Base-by-base conservation (phyloP, 179 eudicot genomes). In the Drosera spatulata region DNA sequence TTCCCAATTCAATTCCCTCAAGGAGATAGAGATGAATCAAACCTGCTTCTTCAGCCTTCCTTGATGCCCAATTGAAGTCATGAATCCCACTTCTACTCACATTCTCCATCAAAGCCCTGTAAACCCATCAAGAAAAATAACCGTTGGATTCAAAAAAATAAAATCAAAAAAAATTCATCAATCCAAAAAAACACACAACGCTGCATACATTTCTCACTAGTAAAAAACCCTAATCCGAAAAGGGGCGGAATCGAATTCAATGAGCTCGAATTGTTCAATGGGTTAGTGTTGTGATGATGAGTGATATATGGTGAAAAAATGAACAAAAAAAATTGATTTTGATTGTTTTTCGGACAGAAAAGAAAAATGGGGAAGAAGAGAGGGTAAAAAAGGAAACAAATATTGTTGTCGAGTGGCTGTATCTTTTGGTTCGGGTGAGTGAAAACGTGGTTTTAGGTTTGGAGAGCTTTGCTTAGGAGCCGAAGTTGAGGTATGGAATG, bases 31-130 rank as follows among this genome's bases (percentile, higher is more conserved):
- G 3, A 54, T 33, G 9, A 12, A 58, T 15, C 60, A 42, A 39
- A 88, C 99, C 97, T 68, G 91, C 81, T 80, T 94, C 97, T 82
- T 94, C 88, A 5, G 97, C 91, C 72, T 75, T 94, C 79, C 99
- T 89, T 71, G 94, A 87, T 62, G 94, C 97, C 73, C 80, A 73
- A 52, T 85, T 71, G 61, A 69, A 68, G 52, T 83, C 95, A 33
- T 84, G 83, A 39, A 71, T 43, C 56, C 70, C 83, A 60, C 71
- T 77, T 61, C 71, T 63, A 39, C 59, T 50, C 53, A 61, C 59
- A 63, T 73, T 78, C 79, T 77, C 96, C 96, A 86, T 84, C 70
- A 61, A 62, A 63, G 48, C 69, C 75, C 77, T 75, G 67, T 59
- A 65, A 68, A 41, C 43, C 50, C 39, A 41, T 6, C 42, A 12